These are phyloP conservation scores for Globisporangium middletonii DNA, from an alignment of 352 stramenopile species.

Conservation along the genomic window DNA sequence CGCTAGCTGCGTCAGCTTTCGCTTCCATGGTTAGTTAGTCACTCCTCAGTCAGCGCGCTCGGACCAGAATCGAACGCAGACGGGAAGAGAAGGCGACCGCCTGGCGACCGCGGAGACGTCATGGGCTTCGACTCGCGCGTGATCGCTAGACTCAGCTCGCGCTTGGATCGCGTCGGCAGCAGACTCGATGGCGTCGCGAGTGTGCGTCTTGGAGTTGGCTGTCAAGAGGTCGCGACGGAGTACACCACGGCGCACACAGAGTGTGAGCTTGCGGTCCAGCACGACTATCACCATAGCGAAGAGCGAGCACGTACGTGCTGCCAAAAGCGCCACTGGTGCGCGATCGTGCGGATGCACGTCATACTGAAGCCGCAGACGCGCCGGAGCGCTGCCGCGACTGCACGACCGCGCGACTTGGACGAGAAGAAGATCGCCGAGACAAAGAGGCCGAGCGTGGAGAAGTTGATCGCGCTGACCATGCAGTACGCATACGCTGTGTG, in stretches of 20 bases:
- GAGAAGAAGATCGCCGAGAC: conserved; percentile 27
- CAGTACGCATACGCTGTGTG: conserved; percentile 21
- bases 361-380: not conserved
- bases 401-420: conserved; percentile 13
- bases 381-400: conserved; percentile 6
- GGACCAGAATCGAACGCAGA: conserved; percentile 27
- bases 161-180: conserved; percentile 10
- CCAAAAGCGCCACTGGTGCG: not conserved
- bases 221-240: not conserved
- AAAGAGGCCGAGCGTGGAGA: conserved; percentile 25
- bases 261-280: not conserved
- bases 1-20: not conserved
- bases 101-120: conserved; percentile 14
- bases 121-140: conserved; percentile 9
- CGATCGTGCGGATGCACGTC: not conserved
- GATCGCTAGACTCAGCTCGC: not conserved
- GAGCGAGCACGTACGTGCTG: not conserved
- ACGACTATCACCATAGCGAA: no score
- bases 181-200: not conserved
- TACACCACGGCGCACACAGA: not conserved
- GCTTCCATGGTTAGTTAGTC: not conserved
- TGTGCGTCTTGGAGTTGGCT: not conserved
- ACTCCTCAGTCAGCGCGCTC: not conserved
- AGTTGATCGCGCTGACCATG: conserved; percentile 28
- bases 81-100: conserved; percentile 13